phyloP scores from a whole-genome alignment of 2,329 filamentous ascomycete genomes.

The Neoarthrinium moseri region DNA sequence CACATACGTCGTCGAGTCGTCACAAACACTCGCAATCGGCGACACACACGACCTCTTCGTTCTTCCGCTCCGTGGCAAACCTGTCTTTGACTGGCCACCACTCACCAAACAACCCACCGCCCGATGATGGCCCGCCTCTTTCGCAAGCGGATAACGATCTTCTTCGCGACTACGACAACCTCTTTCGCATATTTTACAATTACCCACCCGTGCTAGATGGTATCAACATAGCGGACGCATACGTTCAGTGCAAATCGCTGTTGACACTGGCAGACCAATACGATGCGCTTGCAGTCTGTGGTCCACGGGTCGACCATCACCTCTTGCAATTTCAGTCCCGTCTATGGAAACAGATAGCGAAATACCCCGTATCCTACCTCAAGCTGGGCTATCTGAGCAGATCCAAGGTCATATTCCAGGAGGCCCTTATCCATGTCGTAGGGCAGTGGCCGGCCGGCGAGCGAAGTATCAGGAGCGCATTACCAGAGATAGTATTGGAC shows the following conservation, averaged over 20 bases:
- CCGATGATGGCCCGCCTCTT: slow-evolving; percentile 34
- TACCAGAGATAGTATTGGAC: slow-evolving; percentile 77
- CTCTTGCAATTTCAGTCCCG: slow-evolving; percentile 86
- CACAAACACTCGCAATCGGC: slow-evolving; percentile 54
- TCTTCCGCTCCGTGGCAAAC: slow-evolving; percentile 87
- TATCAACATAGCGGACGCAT: slow-evolving; percentile 87
- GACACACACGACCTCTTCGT: slow-evolving; percentile 48
- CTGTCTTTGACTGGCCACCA: slow-evolving; percentile 53
- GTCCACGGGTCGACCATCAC: slow-evolving; percentile 89
- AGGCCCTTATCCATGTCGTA: slow-evolving; percentile 90
- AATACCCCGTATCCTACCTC: slow-evolving; percentile 90
- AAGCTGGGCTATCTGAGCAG: slow-evolving; percentile 84
- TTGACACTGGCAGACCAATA: slow-evolving; percentile 91
- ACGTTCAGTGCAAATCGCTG: slow-evolving; percentile 90
- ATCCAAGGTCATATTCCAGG: slow-evolving; percentile 78
- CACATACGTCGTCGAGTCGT: slow-evolving; percentile 55
- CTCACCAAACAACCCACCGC: slow-evolving; percentile 13
- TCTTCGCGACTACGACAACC: slow-evolving; percentile 89
- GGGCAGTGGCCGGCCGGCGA: slow-evolving; percentile 88
- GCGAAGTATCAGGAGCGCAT: slow-evolving; percentile 69
- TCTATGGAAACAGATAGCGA: slow-evolving; percentile 94
- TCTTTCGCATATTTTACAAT: slow-evolving; percentile 96
- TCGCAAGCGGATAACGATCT: slow-evolving; percentile 69
- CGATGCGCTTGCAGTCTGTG: slow-evolving; percentile 83
- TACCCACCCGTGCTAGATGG: slow-evolving; percentile 78